These are phyloP conservation scores for Entonaema liquescens DNA, from an alignment of 495 filamentous ascomycete species.

Conservation along the genomic window DNA sequence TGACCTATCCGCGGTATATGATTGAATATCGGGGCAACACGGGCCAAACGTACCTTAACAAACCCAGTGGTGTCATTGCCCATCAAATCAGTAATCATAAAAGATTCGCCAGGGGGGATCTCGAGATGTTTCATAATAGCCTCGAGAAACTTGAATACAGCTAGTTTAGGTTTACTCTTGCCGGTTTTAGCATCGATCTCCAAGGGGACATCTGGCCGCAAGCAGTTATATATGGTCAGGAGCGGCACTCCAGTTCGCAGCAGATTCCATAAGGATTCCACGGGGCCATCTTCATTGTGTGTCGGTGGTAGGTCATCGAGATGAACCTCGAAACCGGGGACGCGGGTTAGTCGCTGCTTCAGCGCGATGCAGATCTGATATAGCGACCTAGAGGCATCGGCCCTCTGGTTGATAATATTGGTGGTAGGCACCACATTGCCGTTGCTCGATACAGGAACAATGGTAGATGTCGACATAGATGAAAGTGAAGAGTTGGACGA, in stretches of 20 bases:
- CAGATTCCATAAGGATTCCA: constrained; percentile 89
- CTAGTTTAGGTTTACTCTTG: constrained; percentile 71
- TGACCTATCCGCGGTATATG: background rate
- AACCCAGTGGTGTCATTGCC: constrained; percentile 96
- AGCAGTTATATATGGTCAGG: constrained; percentile 86
- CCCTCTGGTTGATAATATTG: constrained; percentile 94
- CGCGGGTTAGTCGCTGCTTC: constrained; percentile 77
- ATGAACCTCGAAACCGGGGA: constrained; percentile 81
- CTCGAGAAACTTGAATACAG: constrained; percentile 65
- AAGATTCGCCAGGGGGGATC: constrained; percentile 82
- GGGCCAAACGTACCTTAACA: constrained; percentile 74
- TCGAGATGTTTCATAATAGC: constrained; percentile 71
- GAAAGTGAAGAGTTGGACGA: constrained; percentile 58
- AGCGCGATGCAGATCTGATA: constrained; percentile 94
- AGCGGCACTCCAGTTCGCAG: constrained; percentile 85
- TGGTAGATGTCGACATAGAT: constrained; percentile 55
- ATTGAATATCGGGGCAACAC: background rate
- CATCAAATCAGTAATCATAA: constrained; percentile 90
- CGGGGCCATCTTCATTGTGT: constrained; percentile 75
- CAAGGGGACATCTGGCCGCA: constrained; percentile 71
- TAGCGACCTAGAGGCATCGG: constrained; percentile 85
- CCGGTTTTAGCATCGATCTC: constrained; percentile 62
- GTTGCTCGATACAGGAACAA: constrained; percentile 54
- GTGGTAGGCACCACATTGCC: constrained; percentile 74
- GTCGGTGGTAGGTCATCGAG: constrained; percentile 60